A percentile compares a stretch with the other conserved stretches of the same genome.
phyloP scores from a whole-genome alignment of 148 eudicot species.

The Beta vulgaris region DNA sequence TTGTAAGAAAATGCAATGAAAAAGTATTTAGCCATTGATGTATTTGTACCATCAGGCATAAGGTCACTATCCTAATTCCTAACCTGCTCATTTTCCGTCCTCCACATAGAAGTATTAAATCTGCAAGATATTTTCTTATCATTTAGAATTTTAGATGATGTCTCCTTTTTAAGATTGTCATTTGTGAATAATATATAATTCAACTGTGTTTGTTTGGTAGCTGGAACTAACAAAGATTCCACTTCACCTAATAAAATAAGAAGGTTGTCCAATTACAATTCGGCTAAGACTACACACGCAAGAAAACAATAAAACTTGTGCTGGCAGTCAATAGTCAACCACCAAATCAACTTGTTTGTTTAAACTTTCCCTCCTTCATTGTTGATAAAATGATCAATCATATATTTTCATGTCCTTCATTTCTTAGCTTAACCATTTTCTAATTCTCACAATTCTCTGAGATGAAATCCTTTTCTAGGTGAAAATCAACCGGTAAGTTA shows the following conservation, averaged over 20 bases:
- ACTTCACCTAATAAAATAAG: neutral
- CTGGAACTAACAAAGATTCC: constrained; percentile 13
- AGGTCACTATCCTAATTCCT: neutral
- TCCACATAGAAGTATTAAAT: neutral
- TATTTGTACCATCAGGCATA: neutral
- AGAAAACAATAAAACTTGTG: constrained; percentile 2
- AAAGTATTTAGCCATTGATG: neutral
- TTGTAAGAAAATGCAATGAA: neutral
- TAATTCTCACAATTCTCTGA: neutral
- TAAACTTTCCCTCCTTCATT: constrained; percentile 15
- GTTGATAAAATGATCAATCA: constrained; percentile 14
- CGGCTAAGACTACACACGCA: neutral
- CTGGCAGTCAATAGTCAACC: constrained; percentile 21
- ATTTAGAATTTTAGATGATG: neutral
- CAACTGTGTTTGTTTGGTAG: constrained; percentile 13
- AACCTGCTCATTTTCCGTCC: neutral
- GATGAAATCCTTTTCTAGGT: too few relatives aligned
- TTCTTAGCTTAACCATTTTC: neutral
- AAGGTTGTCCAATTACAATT: neutral
- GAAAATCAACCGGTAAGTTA: too few relatives aligned
- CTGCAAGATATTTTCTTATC: neutral
- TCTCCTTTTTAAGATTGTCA: neutral
- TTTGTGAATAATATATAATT: neutral
- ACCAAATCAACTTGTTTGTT: constrained; percentile 15
- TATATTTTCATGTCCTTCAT: constrained; percentile 7